Evolutionary conservation across 306 rosid species (phyloP).

Genomic region (Fagus sylvatica): DNA sequence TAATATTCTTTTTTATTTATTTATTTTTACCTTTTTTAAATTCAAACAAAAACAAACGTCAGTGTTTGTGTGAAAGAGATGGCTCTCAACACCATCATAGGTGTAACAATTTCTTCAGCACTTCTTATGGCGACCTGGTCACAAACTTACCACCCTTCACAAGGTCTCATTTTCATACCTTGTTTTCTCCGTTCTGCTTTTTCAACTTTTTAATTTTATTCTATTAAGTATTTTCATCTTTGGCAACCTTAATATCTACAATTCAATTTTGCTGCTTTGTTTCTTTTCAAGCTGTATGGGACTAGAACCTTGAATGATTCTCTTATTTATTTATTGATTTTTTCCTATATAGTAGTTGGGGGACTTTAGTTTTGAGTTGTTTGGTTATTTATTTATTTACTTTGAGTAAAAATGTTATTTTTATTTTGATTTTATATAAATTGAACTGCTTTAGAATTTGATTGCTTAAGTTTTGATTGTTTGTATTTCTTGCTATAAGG

Average conservation of each 20-base stretch:
- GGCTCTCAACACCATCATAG: constrained; percentile 23
- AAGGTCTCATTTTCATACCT: background rate
- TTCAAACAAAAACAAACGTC: too few relatives aligned
- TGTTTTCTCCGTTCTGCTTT: constrained; percentile 13
- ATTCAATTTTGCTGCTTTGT: constrained; percentile 4
- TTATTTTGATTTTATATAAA: background rate
- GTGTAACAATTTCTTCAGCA: constrained; percentile 17
- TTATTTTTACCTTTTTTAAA: too few relatives aligned
- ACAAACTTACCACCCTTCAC: constrained; percentile 13
- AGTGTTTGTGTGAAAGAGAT: constrained; percentile 31
- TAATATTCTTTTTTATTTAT: too few relatives aligned
- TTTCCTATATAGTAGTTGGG: background rate
- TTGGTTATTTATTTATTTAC: constrained; percentile 1
- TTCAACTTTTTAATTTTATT: background rate
- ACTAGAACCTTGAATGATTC: background rate
- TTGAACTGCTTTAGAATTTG: background rate
- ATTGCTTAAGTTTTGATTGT: background rate
- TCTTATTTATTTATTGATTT: constrained; percentile 7
- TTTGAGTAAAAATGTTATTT: background rate
- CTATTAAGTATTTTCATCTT: constrained; percentile 3
- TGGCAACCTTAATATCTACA: background rate
- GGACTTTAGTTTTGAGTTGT: background rate
- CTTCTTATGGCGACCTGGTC: constrained; percentile 46
- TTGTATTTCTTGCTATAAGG: constrained; percentile 33
- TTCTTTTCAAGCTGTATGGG: background rate